phyloP scores from a whole-genome alignment of 257 asterid species.

The Solanum sparsipilum region DNA sequence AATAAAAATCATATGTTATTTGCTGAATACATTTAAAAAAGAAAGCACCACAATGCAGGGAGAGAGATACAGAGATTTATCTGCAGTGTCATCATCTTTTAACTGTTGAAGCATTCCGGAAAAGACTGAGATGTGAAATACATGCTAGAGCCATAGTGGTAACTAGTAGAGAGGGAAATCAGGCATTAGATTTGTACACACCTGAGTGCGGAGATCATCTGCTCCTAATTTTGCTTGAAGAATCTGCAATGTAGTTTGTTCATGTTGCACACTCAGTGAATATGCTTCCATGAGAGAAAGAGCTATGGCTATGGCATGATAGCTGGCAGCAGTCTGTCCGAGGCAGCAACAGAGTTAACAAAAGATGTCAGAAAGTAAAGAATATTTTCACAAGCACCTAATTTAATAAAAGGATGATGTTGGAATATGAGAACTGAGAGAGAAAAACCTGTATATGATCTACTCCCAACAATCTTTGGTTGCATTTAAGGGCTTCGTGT shows the following conservation, averaged over 20 bases:
- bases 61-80: neutral
- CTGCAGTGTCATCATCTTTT: neutral
- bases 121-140: neutral
- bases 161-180: neutral
- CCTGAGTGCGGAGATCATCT: slow-evolving; percentile 99
- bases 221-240: slow-evolving; percentile 92
- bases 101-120: neutral
- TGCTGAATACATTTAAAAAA: neutral
- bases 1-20: neutral
- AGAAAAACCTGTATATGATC: slow-evolving; percentile 91
- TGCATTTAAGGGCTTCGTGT: slow-evolving; percentile 99
- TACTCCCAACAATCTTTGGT: slow-evolving; percentile 76
- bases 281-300: slow-evolving; percentile 98
- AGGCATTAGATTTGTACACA: slow-evolving; percentile 8
- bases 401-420: neutral
- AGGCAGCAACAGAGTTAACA: slow-evolving; percentile 10
- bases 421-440: slow-evolving; percentile 26
- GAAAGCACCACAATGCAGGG: neutral
- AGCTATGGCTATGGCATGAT: slow-evolving; percentile 99
- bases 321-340: slow-evolving; percentile 98
- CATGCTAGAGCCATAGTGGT: neutral
- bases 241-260: slow-evolving; percentile 93
- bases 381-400: slow-evolving; percentile 3
- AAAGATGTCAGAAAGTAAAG: slow-evolving; percentile 9
- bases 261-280: slow-evolving; percentile 96